Percentiles rank a stretch among this genome's conserved stretches.
phyloP scores from a whole-genome alignment of 2,329 filamentous ascomycete genomes.

The Fusarium sacchari region DNA sequence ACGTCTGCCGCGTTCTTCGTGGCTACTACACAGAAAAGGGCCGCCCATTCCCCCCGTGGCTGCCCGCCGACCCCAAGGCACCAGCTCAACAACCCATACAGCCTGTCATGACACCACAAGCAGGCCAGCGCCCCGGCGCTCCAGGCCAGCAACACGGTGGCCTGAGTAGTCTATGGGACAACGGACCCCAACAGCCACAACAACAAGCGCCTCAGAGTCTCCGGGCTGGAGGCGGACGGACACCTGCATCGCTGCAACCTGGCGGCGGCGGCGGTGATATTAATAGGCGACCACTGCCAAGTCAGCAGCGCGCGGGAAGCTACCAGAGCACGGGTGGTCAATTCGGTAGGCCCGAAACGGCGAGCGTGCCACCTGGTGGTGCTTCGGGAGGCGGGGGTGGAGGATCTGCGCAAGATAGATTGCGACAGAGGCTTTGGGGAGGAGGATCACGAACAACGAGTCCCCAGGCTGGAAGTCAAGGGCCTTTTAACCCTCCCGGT shows the following conservation, averaged over 20 bases:
- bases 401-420: slow-evolving; percentile 78
- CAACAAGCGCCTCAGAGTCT: slow-evolving; percentile 56
- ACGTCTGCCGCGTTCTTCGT: slow-evolving; percentile 92
- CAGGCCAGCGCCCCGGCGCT: slow-evolving; percentile 65
- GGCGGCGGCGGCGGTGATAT: slow-evolving; percentile 43
- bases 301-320: slow-evolving; percentile 65
- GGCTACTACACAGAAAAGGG: slow-evolving; percentile 93
- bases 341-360: slow-evolving; percentile 30
- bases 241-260: slow-evolving; percentile 44
- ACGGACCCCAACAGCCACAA: slow-evolving; percentile 46
- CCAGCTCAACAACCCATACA: slow-evolving; percentile 61
- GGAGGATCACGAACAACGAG: slow-evolving; percentile 66
- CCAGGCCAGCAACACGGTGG: slow-evolving; percentile 49
- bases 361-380: slow-evolving; percentile 46
- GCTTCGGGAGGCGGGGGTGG: slow-evolving; percentile 48
- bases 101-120: slow-evolving; percentile 62
- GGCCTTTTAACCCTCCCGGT: slow-evolving; percentile 60
- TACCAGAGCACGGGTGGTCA: slow-evolving; percentile 66
- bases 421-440: slow-evolving; percentile 83
- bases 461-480: slow-evolving; percentile 52
- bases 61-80: slow-evolving; percentile 85
- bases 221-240: slow-evolving; percentile 53
- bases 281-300: slow-evolving; percentile 47
- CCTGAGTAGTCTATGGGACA: slow-evolving; percentile 70
- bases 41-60: slow-evolving; percentile 83